Percentiles rank a stretch among this genome's conserved stretches.
These are phyloP conservation scores for Asterophora parasitica DNA, from an alignment of 768 basidiomycete genomes.

Conservation along the genomic window DNA sequence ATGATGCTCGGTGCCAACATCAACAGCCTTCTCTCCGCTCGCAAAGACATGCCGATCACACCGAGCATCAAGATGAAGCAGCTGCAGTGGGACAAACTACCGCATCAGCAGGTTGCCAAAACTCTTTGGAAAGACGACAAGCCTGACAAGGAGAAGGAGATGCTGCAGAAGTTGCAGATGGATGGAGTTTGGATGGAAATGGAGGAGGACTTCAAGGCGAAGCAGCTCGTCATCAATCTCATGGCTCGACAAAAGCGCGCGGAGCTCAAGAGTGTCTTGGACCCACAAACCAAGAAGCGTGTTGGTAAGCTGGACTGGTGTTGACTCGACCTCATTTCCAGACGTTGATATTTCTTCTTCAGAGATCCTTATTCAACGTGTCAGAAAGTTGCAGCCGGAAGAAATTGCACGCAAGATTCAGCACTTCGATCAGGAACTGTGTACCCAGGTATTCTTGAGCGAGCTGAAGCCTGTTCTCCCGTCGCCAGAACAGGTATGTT, in stretches of 20 bases:
- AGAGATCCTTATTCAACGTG: conserved; percentile 93
- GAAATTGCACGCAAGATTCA: conserved; percentile 81
- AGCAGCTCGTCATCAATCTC: conserved; percentile 86
- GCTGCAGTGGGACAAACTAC: conserved; percentile 98
- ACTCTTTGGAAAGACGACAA: conserved; percentile 82
- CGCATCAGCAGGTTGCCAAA: conserved; percentile 76
- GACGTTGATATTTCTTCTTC: conserved; percentile 4
- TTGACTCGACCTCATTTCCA: neutral
- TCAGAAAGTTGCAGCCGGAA: conserved; percentile 79
- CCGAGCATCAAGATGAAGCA: conserved; percentile 95
- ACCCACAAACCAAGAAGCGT: conserved; percentile 86
- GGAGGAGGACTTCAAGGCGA: conserved; percentile 97
- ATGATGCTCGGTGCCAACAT: conserved; percentile 55
- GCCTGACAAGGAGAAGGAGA: conserved; percentile 67
- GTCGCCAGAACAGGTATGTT: conserved; percentile 77
- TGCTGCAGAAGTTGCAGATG: conserved; percentile 73
- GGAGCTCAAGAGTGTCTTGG: conserved; percentile 87
- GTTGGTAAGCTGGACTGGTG: conserved; percentile 60
- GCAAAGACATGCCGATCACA: conserved; percentile 83
- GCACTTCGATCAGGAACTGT: conserved; percentile 82
- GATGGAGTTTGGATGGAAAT: conserved; percentile 94
- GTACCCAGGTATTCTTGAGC: conserved; percentile 83
- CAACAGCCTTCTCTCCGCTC: conserved; percentile 50
- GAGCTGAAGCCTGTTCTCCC: conserved; percentile 87
- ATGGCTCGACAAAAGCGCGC: conserved; percentile 84